Evolutionary conservation across 805 yeast genomes (phyloP), one percentile per base, ranked within the genome.

Genomic region (Lachancea mirantina): DNA sequence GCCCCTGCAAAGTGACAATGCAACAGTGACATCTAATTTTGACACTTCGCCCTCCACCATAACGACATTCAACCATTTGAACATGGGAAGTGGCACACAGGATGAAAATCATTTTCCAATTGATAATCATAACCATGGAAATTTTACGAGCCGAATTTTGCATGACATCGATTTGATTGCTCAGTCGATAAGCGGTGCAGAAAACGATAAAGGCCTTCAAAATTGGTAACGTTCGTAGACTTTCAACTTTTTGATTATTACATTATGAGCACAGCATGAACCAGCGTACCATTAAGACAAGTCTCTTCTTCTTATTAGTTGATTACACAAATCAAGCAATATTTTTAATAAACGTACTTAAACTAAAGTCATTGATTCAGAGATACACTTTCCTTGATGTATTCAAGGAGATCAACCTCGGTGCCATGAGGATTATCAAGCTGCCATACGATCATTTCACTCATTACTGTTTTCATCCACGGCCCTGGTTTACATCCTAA

Each of bases 401-500:
- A 32, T 10, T 61, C 68, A 26, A 78, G 39, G 50, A 85, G 70
- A 16, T 81, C 81, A 1, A 69, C 74, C 30, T 60, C 63, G 0
- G 67, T 52, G 6, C 67, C 67, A 0, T 47, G 50, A 1, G 94
- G 94, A 46, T 85, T 57, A 42, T 79, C 87, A 34, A 88, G 61
- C 59, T 88, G 96, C 87, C 88, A 83, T 13, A 66, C 56, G 19
- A 84, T 54, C 5, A 83, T 66, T 27, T 67, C 56, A 5, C 74
- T 73, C 38, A 74, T 68, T 6, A 77, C 57, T 6, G 57, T 57
- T 6, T 73, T 65, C 70, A 89, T 66, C 96, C 96, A 87, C 5
- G 88, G 87, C 0, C 98, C 98, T 0, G 89, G 84, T 49, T 79
- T 81, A 35, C 64, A 62, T 14, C 66, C 59, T 18, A 82, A 55